Evolutionary conservation across 345 rosid genomes (phyloP), one percentile per base, ranked within the genome.

Genomic region (Aethionema arabicum): DNA sequence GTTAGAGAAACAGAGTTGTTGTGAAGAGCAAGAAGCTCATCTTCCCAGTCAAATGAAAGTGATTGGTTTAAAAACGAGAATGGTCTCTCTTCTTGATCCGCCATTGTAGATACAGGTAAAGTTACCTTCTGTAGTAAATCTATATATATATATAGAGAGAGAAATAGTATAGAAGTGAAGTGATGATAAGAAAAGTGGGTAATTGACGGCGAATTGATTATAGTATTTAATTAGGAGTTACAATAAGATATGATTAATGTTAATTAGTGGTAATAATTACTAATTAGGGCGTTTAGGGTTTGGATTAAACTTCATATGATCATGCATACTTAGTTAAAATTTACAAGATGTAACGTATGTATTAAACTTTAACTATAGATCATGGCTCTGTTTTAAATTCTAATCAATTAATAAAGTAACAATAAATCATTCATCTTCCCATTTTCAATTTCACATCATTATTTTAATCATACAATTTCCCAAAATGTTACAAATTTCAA

Each of bases 1-100:
- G 40, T 51, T 38, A 61, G 68, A 69, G 58, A 39, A 27, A 6
- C 32, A 56, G 11, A 70, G 55, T 52, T 56, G 11, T 72, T 73
- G 30, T 67, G 74, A 21, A 42, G 36, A 50, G 53, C n/a, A 27
- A 67, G 12, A 13, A 73, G 14, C 40, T 72, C 81, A 14, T 30
- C 67, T 54, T 72, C 78, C 80, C 81, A 81, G 6, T 68, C 76
- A 42, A 36, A 9, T 39, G 54, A 8, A 54, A 39, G 69, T 33
- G 64, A 49, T 13, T 56, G 46, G 1, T 46, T 4, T 0, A 49
- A 47, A 51, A 70, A 63, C 4, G 69, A 63, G 47, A 70, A 70
- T 13, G 63, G 45, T 4, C 27, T 61, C 6, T 69, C 58, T 39
- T 55, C 68, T 3, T 63, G 64, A 70, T 56, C 11, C 54, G 48